Conservation (phyloP, 2,329 filamentous ascomycete genomes). For the Cladosporium cucumerinum region DNA sequence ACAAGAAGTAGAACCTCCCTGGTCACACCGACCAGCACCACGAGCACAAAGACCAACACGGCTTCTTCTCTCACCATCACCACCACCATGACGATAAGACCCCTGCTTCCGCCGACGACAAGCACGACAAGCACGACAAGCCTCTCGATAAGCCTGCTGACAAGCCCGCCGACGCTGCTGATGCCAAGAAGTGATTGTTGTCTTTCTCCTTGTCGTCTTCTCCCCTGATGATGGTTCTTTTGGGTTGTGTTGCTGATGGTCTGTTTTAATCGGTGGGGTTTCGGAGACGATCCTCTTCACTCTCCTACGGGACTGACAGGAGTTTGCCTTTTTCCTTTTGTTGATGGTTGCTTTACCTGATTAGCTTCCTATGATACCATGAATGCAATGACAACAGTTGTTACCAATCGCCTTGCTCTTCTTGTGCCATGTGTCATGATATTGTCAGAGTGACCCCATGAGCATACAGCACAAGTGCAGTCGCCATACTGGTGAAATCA, state of each 20-base stretch:
- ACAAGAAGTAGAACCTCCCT: conserved; percentile 36
- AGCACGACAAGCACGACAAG: conserved; percentile 8
- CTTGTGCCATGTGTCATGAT: neutral
- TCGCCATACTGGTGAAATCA: neutral
- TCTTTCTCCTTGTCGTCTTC: neutral
- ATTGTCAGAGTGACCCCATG: neutral
- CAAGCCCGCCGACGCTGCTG: neutral
- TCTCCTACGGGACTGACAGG: neutral
- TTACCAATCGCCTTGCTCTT: neutral
- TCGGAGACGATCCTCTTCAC: neutral
- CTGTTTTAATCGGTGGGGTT: neutral
- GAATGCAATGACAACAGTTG: conserved; percentile 4
- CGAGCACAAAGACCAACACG: conserved; percentile 7
- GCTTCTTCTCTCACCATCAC: conserved; percentile 10
- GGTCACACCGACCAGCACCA: conserved; percentile 2
- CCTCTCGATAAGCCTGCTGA: neutral
- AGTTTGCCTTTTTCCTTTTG: conserved; percentile 3
- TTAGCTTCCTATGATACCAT: conserved; percentile 7
- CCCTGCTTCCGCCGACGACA: neutral
- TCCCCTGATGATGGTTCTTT: neutral
- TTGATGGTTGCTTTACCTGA: conserved; percentile 1
- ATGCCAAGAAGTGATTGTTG: neutral
- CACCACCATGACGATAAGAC: neutral
- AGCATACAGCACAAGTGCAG: neutral
- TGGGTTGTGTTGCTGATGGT: neutral